Conservation (phyloP, 345 rosid species). For the Populus pruinosa region DNA sequence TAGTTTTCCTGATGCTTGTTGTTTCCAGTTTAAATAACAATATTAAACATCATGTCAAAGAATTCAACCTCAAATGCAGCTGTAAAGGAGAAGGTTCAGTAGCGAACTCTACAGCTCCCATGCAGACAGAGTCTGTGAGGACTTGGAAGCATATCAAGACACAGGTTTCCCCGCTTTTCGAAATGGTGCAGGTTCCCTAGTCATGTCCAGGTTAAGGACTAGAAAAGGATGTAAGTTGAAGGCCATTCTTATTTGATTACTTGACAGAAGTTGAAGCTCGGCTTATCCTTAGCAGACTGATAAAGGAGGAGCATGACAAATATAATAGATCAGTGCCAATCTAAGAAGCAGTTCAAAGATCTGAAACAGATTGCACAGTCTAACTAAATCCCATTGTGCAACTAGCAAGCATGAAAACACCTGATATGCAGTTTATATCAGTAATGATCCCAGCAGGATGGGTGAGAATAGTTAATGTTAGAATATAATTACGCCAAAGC, state of each 20-base stretch:
- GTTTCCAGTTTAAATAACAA: neutral
- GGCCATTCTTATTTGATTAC: neutral
- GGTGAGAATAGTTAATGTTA: neutral
- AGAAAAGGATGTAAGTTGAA: neutral
- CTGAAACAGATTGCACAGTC: neutral
- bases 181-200: neutral
- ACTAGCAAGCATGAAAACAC: neutral
- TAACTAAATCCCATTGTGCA: neutral
- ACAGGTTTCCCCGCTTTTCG: neutral
- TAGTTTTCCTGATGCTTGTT: neutral
- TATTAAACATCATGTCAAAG: neutral
- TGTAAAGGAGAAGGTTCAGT: neutral
- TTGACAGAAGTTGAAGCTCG: neutral
- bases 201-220: neutral
- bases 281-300: neutral
- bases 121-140: too few species aligned
- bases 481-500: neutral
- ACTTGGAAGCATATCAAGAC: too few species aligned
- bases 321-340: neutral
- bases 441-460: neutral
- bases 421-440: neutral
- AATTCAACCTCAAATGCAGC: neutral
- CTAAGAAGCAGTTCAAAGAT: neutral
- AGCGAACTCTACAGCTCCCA: neutral
- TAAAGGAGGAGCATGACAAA: neutral